Conservation (phyloP, 371 early-diverging fungal species). For the Apophysomyces trapeziformis region DNA sequence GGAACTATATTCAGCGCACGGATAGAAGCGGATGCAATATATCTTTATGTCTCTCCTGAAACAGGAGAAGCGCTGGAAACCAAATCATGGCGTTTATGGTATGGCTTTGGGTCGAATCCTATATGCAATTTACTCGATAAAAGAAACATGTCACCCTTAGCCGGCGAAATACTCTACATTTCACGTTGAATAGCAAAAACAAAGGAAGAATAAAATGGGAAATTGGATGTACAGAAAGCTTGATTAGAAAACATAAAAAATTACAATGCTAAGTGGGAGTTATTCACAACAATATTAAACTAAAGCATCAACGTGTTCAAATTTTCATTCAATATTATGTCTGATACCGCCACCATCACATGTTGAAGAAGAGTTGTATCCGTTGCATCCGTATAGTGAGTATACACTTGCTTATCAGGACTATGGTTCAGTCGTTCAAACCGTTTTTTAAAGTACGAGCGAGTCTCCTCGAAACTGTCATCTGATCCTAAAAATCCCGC, state of each 20-base stretch:
- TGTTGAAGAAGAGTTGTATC: slow-evolving; percentile 60
- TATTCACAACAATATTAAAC: slow-evolving; percentile 8
- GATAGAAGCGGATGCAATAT: slow-evolving; percentile 16
- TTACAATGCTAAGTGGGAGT: slow-evolving; percentile 6
- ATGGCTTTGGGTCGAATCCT: slow-evolving; percentile 30
- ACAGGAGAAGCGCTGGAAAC: slow-evolving; percentile 2
- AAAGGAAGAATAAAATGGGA: no score
- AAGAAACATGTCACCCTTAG: slow-evolving; percentile 18
- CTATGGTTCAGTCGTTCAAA: slow-evolving; percentile 46
- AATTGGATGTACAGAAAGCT: background rate
- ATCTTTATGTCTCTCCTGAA: slow-evolving; percentile 17
- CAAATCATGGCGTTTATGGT: slow-evolving; percentile 15
- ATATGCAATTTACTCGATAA: slow-evolving; percentile 21
- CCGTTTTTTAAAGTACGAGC: slow-evolving; percentile 41
- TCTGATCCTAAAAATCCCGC: slow-evolving; percentile 25
- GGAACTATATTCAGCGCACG: slow-evolving; percentile 15
- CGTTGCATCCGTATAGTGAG: slow-evolving; percentile 67
- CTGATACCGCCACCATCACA: slow-evolving; percentile 64
- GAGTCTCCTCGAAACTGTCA: slow-evolving; percentile 31
- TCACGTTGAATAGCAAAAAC: no score
- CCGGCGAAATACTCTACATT: background rate
- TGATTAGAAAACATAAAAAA: background rate
- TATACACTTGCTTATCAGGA: slow-evolving; percentile 57
- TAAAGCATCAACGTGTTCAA: slow-evolving; percentile 45
- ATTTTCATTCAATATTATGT: slow-evolving; percentile 61